Percentiles rank a stretch among this genome's conserved stretches.
Conservation (phyloP, 1,284 basidiomycete genomes). For the Limonomyces culmigenus region DNA sequence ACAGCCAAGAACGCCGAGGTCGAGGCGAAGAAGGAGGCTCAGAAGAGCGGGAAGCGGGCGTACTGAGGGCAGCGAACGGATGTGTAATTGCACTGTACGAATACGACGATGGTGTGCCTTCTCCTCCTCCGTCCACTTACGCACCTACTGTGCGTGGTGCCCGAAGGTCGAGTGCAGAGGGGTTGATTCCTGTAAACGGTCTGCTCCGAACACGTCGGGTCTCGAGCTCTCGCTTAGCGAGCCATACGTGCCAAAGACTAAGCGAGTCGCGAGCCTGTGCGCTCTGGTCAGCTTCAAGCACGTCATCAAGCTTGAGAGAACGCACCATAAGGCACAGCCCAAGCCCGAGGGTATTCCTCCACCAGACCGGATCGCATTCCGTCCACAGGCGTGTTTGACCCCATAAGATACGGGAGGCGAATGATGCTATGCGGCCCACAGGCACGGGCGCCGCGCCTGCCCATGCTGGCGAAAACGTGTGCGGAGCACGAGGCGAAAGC, state of each 20-base stretch:
- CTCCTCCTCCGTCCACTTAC: too few relatives aligned
- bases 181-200: conserved; percentile 54
- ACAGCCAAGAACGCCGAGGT: not conserved
- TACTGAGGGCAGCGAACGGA: too few relatives aligned
- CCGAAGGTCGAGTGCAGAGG: too few relatives aligned
- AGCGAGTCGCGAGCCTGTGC: conserved; percentile 53
- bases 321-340: conserved; percentile 48
- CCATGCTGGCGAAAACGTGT: conserved; percentile 8
- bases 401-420: conserved; percentile 28
- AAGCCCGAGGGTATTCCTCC: conserved; percentile 55
- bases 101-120: too few relatives aligned
- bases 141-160: too few relatives aligned
- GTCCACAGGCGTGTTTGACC: conserved; percentile 42
- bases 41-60: not conserved
- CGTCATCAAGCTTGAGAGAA: too few relatives aligned
- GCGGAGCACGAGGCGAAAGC: conserved; percentile 34
- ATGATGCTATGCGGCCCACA: conserved; percentile 14
- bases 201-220: conserved; percentile 45
- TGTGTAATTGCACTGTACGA: too few relatives aligned
- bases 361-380: conserved; percentile 62
- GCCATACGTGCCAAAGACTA: conserved; percentile 45
- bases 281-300: too few relatives aligned
- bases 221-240: conserved; percentile 51
- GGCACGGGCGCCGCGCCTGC: not conserved
- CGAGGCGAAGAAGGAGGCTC: not conserved